Evolutionary conservation across 148 eudicot species (phyloP), one percentile per base, ranked within the genome.

Genomic region (Silene latifolia): DNA sequence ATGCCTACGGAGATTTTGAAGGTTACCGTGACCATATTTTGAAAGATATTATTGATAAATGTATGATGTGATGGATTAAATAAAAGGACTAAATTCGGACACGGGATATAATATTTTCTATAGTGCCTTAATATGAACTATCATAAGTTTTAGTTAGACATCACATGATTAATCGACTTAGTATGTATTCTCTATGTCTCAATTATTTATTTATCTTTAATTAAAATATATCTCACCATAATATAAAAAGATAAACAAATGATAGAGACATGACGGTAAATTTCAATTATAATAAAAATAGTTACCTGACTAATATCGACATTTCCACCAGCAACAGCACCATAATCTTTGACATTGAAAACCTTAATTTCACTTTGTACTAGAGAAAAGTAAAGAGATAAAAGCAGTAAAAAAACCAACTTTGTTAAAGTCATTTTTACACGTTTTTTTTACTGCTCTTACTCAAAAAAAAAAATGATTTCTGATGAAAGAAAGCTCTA

Each of bases 361-460:
- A 85, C 66, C 60, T 82, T 75, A 9, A 78, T 61, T 72, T 84
- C 76, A 46, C 87, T 82, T 9, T 78, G 29, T 60, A 70, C 54
- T 46, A 58, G 18, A 11, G 20, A 7, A 72, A 54, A 67, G 82
- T n/a, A 74, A 20, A 80, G 9, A 19, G 75, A 32, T 21, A 74
- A 44, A 54, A 76, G 24, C 42, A 65, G 4, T 29, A 82, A 63
- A 51, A 71, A 71, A 10, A 72, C 18, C 27, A 46, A 58, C 9
- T 72, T 66, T 25, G 67, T 71, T 7, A 14, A 35, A 20, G 11
- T 32, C 63, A n/a, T 47, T 18, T 3, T 51, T 9, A 67, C 15
- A 12, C 17, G n/a, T n/a, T 51, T 46, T 18, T 10, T 44, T 67
- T 23, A 24, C 56, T 51, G 56, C 56, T 63, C 23, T 63, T 63